Base-by-base conservation (phyloP, 441 rosid species). In the Theobroma grandiflorum region DNA sequence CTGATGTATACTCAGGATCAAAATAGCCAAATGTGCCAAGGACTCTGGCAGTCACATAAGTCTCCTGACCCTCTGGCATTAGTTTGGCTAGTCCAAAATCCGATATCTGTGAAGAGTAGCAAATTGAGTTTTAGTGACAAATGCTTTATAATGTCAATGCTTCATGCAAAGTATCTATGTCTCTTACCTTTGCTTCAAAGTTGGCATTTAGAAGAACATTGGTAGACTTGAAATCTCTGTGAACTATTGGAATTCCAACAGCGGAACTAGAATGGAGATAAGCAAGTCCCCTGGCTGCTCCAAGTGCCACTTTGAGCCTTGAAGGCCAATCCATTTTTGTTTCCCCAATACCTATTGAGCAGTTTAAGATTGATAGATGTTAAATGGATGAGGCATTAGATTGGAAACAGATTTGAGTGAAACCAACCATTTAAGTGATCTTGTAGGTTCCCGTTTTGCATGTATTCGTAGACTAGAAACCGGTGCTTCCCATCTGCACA, bases 11-110 rank as follows among this genome's bases (percentile, higher is more conserved):
- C 84, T 94, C 98, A 18, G 99, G 98, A 65, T 96, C 99, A 7
- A 96, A 94, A 81, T 96, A 96, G 87, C 99, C 99, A 74, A 96
- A 96, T 22, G 98, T 94, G 79, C 99, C 99, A 0, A 96, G 93
- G 85, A 96, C 97, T 83, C 93, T 90, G 42, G 99, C 99, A 37
- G 98, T 94, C 65, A 91, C 91, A 40, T 83, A 89, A 43, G 82
- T 89, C 70, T 96, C 96, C 82, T 93, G 91, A 75, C 98, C 99
- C 72, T 90, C 98, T 67, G 98, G 99, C 98, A 96, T 94, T 80
- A 96, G 76, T 89, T 96, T 96, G 82, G 99, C 98, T 26, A 94
- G 93, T 78, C 99, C 99, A 45, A 96, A 94, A 84, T 96, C 98
- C 4, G 98, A 94, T 85, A 96, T 96, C 99, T 94, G 84, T 53